Base-by-base conservation (phyloP, 345 rosid genomes). In the Erodium maritimum region DNA sequence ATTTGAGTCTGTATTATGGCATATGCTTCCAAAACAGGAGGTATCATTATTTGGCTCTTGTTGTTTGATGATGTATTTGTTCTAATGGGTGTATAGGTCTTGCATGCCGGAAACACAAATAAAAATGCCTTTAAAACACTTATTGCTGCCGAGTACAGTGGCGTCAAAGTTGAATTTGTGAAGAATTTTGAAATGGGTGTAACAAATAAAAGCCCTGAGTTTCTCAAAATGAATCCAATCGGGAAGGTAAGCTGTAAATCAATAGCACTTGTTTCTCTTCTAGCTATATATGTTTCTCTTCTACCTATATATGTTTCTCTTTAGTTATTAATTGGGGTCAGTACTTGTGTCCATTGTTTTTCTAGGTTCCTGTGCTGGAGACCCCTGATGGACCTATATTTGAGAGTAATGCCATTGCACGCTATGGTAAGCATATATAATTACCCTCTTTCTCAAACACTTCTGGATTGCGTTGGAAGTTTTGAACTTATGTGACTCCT, bases 371-470 rank as follows among this genome's bases (percentile, higher is more conserved):
- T 10, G 90, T 94, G 63, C 70, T 94, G 81, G 88, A 94, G 76
- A 94, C 99, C 20, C 93, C 97, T 0, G 93, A 94, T 21, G 97
- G 96, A 56, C 69, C 89, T 17, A 34, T 94, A 5, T 90, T 85
- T 55, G 97, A 94, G 85, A 94, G 99, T 86, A 94, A 94, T 79
- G 93, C 99, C 22, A 90, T 94, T 58, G 84, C 96, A 14, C 85
- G 95, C 2, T 90, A 85, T 55, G 97, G 99, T 94, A 58, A 73
- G 70, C 3, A 42, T 42, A 5, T 37, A 12, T 42, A 42, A 14
- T 42, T 12, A 42, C 48, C 12, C 48, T 42, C 48, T 42, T n/a
- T 66, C 11, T 25, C 17, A 13, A 1, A 1, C 16, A 2, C 1
- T 45, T 0, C 1, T 0, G 4, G 22, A 12, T 1, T 21, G 0